Conservation (phyloP, 805 yeast species). For the Suhomyces prunicola region DNA sequence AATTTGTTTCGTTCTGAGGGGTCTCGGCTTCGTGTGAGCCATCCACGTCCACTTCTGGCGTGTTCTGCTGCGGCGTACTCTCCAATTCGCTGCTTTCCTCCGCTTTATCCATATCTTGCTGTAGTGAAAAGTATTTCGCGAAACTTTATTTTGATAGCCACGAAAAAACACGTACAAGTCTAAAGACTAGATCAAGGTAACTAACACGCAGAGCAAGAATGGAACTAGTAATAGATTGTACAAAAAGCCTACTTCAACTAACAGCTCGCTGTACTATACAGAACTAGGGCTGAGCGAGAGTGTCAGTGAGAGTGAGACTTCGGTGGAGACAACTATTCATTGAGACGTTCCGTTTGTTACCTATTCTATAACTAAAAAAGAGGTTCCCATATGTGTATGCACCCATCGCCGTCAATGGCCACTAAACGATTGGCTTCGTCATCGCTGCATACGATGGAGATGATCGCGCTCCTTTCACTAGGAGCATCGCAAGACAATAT, state of each 20-base stretch:
- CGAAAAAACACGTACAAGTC: background rate
- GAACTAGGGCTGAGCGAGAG: too few species aligned
- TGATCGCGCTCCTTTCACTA: constrained; percentile 11
- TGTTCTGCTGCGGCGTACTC: background rate
- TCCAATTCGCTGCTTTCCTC: background rate
- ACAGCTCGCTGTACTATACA: background rate
- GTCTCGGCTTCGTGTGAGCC: background rate
- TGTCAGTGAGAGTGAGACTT: too few species aligned
- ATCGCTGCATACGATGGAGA: constrained; percentile 4
- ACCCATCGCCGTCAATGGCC: constrained; percentile 18
- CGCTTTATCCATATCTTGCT: background rate
- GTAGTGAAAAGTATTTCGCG: background rate
- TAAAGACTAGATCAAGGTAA: background rate
- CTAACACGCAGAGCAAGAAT: background rate
- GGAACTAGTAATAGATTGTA: background rate
- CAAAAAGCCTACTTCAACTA: background rate
- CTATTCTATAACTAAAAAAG: constrained; percentile 2
- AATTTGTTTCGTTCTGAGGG: background rate
- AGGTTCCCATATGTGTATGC: constrained; percentile 22
- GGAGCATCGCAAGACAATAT: background rate
- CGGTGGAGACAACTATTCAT: too few species aligned
- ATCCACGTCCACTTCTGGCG: background rate
- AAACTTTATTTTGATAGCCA: background rate
- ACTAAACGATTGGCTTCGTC: constrained; percentile 12
- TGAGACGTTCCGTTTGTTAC: too few species aligned